Percentiles rank a stretch among this genome's conserved stretches.
phyloP scores from a whole-genome alignment of 345 rosid genomes.

The Syzygium oleosum region DNA sequence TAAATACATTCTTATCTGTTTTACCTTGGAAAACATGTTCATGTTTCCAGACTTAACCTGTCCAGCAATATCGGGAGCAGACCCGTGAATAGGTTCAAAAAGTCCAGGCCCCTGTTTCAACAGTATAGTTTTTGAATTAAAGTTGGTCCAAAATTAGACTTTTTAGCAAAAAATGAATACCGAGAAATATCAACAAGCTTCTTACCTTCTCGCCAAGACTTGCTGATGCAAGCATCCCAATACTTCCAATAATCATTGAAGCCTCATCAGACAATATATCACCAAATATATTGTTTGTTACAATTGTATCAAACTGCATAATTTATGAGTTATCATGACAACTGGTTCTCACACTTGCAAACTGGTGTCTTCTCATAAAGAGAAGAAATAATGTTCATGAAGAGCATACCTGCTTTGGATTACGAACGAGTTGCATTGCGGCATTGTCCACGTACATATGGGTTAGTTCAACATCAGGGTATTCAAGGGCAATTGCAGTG shows the following conservation, averaged over 20 bases:
- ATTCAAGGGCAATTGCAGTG: slow-evolving; percentile 59
- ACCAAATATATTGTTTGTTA: slow-evolving; percentile 97
- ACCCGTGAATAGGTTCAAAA: slow-evolving; percentile 95
- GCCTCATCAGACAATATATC: slow-evolving; percentile 97
- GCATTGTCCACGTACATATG: slow-evolving; percentile 99
- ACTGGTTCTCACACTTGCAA: background rate
- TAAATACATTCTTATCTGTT: background rate
- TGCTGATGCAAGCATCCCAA: slow-evolving; percentile 99
- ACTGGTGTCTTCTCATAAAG: background rate
- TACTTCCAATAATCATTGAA: slow-evolving; percentile 98
- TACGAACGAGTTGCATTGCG: slow-evolving; percentile 93
- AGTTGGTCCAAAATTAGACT: background rate
- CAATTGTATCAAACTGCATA: slow-evolving; percentile 91
- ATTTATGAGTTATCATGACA: background rate
- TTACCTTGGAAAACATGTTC: background rate
- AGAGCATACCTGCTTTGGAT: slow-evolving; percentile 73
- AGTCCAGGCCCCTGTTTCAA: slow-evolving; percentile 85
- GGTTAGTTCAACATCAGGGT: slow-evolving; percentile 88
- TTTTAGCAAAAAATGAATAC: background rate
- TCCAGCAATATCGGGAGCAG: slow-evolving; percentile 99
- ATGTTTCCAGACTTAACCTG: slow-evolving; percentile 41
- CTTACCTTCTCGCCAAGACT: slow-evolving; percentile 84
- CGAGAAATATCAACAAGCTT: background rate
- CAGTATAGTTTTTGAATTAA: background rate
- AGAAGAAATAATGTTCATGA: background rate